Evolutionary conservation across 768 basidiomycete genomes (phyloP).

Genomic region (Leccinum uliginosum): DNA sequence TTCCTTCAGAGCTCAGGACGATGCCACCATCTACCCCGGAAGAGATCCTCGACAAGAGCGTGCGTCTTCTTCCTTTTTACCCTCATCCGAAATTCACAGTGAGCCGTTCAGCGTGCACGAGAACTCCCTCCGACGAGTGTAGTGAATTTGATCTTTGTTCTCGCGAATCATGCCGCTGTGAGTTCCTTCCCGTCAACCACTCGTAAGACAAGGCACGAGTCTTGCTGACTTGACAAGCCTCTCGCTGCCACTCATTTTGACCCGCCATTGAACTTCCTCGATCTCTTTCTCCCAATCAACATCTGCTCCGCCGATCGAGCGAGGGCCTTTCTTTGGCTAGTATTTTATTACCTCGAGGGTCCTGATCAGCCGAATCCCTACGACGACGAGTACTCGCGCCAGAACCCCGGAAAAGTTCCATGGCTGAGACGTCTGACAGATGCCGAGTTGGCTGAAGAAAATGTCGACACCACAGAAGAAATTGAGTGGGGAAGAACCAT

Average conservation of each 20-base stretch:
- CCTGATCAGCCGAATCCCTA: conserved; percentile 67
- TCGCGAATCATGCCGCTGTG: conserved; percentile 76
- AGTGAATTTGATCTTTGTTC: conserved; percentile 80
- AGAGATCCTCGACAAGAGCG: conserved; percentile 65
- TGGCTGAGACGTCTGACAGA: conserved; percentile 50
- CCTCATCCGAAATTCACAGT: conserved; percentile 4
- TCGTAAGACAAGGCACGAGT: conserved; percentile 4
- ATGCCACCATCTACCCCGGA: conserved; percentile 69
- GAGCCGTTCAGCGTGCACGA: conserved; percentile 44
- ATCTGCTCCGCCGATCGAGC: conserved; percentile 72
- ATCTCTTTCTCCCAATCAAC: conserved; percentile 77
- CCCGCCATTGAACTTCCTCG: conserved; percentile 67
- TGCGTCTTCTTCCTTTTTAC: conserved; percentile 33
- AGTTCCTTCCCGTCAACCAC: conserved; percentile 22
- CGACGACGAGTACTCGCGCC: conserved; percentile 57
- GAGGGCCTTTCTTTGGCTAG: conserved; percentile 75
- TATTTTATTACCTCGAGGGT: conserved; percentile 78
- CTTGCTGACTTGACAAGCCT: conserved; percentile 37
- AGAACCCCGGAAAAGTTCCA: conserved; percentile 61
- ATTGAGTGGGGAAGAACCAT: conserved; percentile 73
- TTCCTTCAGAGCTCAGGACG: conserved; percentile 63
- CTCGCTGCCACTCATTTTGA: conserved; percentile 71
- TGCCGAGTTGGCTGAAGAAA: conserved; percentile 58
- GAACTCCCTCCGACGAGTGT: conserved; percentile 78
- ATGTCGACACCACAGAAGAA: conserved; percentile 76